These are phyloP conservation scores for Colletotrichum sp. DNA, from an alignment of 2,329 filamentous ascomycete species.

Conservation along the genomic window DNA sequence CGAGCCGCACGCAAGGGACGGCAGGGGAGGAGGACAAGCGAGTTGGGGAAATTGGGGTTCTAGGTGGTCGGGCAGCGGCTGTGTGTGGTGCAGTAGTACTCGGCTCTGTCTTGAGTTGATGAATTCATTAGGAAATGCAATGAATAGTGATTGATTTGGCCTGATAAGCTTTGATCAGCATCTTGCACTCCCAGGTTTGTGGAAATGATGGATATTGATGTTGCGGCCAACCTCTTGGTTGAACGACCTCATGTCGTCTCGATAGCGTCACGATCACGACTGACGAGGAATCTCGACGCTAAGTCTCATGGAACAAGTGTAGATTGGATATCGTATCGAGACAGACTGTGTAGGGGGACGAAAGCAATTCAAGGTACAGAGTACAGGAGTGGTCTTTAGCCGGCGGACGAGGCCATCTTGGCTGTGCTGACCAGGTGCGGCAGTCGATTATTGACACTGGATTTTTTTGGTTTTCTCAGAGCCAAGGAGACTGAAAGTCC, in stretches of 20 bases:
- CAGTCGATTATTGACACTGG: background rate
- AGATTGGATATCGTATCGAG: background rate
- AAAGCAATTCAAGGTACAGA: background rate
- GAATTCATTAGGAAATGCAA: background rate
- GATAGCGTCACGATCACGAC: background rate
- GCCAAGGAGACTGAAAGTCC: background rate
- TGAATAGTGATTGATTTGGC: background rate
- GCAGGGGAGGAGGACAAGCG: background rate
- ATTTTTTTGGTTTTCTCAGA: background rate
- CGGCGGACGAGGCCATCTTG: background rate
- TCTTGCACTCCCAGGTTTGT: background rate
- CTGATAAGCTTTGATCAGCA: background rate
- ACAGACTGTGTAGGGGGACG: background rate
- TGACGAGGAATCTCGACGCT: background rate
- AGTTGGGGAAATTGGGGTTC: constrained; percentile 3
- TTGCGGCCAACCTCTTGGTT: background rate
- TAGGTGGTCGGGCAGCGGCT: background rate
- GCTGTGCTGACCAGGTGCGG: background rate
- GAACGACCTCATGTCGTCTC: background rate
- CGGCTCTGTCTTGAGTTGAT: background rate
- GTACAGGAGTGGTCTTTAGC: background rate
- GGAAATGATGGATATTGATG: background rate
- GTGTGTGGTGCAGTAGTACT: background rate
- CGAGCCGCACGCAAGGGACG: constrained; percentile 13
- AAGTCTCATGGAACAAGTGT: background rate